Percentiles rank a stretch among this genome's conserved stretches.
These are phyloP conservation scores for Alisma plantagoaquatica DNA, from an alignment of 106 monocot species.

Conservation along the genomic window DNA sequence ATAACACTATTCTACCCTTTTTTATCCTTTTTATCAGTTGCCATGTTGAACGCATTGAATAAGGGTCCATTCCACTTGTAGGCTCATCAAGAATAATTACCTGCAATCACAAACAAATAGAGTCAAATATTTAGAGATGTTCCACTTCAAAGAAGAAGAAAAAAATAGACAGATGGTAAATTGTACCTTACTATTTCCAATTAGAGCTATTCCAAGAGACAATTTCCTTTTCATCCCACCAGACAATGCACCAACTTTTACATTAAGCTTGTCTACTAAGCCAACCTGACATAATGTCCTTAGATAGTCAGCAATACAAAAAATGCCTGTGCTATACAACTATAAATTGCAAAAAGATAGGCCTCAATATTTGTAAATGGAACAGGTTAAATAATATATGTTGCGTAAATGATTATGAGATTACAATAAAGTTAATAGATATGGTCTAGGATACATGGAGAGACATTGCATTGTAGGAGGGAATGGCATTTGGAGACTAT, in stretches of 20 bases:
- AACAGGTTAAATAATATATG: too few relatives aligned
- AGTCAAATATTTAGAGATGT: background rate
- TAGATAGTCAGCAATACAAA: too few relatives aligned
- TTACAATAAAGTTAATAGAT: too few relatives aligned
- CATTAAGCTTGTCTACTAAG: slow-evolving; percentile 55
- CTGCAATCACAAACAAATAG: slow-evolving; percentile 17
- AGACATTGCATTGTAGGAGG: too few relatives aligned
- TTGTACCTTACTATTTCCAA: slow-evolving; percentile 86
- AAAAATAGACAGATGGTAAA: background rate
- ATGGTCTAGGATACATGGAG: background rate
- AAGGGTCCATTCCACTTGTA: slow-evolving; percentile 98
- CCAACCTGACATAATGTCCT: slow-evolving; percentile 58
- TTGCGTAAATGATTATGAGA: too few relatives aligned
- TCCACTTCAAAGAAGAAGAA: background rate
- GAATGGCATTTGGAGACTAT: too few relatives aligned
- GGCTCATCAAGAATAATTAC: slow-evolving; percentile 95
- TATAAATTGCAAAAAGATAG: background rate
- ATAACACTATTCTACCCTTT: slow-evolving; percentile 67
- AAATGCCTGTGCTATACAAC: background rate
- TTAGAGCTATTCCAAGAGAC: slow-evolving; percentile 79
- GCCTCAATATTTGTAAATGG: too few relatives aligned
- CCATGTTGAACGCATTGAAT: slow-evolving; percentile 87
- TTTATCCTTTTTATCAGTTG: slow-evolving; percentile 81
- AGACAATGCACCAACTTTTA: slow-evolving; percentile 53
- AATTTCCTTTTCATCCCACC: slow-evolving; percentile 96